These are phyloP conservation scores for Lenzites betulinus DNA, from an alignment of 768 basidiomycete species.

Conservation along the genomic window DNA sequence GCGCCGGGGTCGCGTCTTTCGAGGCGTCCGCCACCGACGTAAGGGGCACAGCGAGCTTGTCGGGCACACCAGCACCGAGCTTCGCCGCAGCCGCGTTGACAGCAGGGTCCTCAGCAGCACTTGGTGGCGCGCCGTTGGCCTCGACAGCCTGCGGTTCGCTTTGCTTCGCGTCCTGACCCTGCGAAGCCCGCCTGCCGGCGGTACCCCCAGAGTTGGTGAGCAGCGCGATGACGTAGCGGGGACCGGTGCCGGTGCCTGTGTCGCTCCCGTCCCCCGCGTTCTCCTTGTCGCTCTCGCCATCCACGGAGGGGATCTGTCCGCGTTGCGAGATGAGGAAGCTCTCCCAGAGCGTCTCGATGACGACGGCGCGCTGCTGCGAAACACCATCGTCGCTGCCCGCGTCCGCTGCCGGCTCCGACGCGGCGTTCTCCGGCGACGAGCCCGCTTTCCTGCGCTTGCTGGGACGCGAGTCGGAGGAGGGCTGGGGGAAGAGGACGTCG, in stretches of 20 bases:
- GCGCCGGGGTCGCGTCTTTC: not conserved
- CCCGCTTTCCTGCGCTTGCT: constrained; percentile 23
- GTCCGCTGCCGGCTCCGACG: not conserved
- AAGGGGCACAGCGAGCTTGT: not conserved
- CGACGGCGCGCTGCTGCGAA: constrained; percentile 22
- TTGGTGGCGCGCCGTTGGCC: not conserved
- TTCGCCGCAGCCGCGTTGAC: not conserved
- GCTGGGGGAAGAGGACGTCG: constrained; percentile 26
- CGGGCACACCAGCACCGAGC: not conserved
- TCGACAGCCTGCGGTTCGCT: too few relatives aligned
- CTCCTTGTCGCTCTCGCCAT: constrained; percentile 17
- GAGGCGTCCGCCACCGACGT: not conserved
- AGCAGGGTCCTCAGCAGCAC: not conserved
- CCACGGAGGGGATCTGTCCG: constrained; percentile 15
- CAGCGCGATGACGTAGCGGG: constrained; percentile 23
- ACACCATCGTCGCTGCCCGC: constrained; percentile 8
- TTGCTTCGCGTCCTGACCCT: too few relatives aligned
- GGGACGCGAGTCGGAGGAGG: not conserved
- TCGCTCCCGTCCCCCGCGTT: constrained; percentile 14
- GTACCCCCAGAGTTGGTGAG: constrained; percentile 16
- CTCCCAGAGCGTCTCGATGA: constrained; percentile 34
- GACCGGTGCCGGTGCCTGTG: not conserved
- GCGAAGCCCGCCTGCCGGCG: constrained; percentile 5
- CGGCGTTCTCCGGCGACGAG: constrained; percentile 1
- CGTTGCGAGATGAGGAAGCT: constrained; percentile 31